Base-by-base conservation (phyloP, 2,329 filamentous ascomycete genomes). In the Escovopsis sp. region DNA sequence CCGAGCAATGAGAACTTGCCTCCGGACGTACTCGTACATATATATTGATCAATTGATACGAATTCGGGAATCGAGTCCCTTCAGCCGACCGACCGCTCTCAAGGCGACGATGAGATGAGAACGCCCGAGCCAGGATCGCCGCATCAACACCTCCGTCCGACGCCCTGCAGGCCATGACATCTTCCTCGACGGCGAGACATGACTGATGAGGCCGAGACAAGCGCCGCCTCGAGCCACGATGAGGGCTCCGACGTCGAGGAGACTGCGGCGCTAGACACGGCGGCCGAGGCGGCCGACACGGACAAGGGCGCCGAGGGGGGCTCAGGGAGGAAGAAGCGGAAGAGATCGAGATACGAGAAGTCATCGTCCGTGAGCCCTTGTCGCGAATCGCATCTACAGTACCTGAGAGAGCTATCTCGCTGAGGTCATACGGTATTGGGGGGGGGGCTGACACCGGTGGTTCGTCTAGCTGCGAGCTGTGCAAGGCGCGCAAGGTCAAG, bases 401-500 rank as follows among this genome's bases (percentile, higher is more conserved):
- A n/a, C n/a, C n/a, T n/a, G n/a, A n/a, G n/a, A n/a, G n/a, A n/a
- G n/a, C n/a, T n/a, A n/a, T n/a, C n/a, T n/a, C n/a, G n/a, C n/a
- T n/a, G n/a, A n/a, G n/a, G n/a, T n/a, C n/a, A n/a, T n/a, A n/a
- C n/a, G n/a, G n/a, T n/a, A n/a, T n/a, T n/a, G n/a, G n/a, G n/a
- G n/a, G n/a, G n/a, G n/a, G n/a, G n/a, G n/a, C n/a, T n/a, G n/a
- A n/a, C n/a, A n/a, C n/a, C n/a, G n/a, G n/a, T n/a, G n/a, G n/a
- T n/a, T n/a, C n/a, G n/a, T n/a, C n/a, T 47, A 65, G 63, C 44
- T 66, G 63, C 49, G 63, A 66, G 50, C 54, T 65, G 37, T 66
- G 63, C 56, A 66, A 66, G 51, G 61, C 62, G 24, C 58, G 63
- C 37, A 66, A 66, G 50, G 63, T 66, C 24, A 66, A 66, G 47